Base-by-base conservation (phyloP, 805 yeast species). In the Suhomyces sp. region DNA sequence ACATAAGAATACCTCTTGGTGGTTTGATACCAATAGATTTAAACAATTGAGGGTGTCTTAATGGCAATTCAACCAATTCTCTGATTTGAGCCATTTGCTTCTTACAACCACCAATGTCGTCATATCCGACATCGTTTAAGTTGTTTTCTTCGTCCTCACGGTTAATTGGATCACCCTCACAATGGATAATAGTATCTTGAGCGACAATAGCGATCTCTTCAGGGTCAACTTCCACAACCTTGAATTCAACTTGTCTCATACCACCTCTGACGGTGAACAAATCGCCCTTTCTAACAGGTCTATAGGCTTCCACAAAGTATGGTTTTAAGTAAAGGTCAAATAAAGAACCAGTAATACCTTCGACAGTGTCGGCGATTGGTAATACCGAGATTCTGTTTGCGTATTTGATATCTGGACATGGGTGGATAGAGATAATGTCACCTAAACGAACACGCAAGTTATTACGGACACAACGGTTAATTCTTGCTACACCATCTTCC, bases 71-170 rank as follows among this genome's bases (percentile, higher is more conserved):
- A 44, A 93, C 98, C 72, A 93, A 76, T 71, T 93, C 98, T 71
- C 98, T 83, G 58, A 93, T 91, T 70, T 93, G 98, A 28, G 98
- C 98, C 95, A 93, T 90, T 70, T 93, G 98, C 69, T 91, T 93
- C 70, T 96, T 85, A 70, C 96, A 88, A 35, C 98, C 98, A 65
- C 98, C 98, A 61, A 93, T 91, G 54, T 93, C 98, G 63, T 93
- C 98, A 63, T 93, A 93, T 52, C 98, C 98, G 42, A 93, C 98
- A 48, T 93, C 98, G 54, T 85, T 88, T 65, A 93, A 76, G 64
- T 85, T 91, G 65, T 88, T 88, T 70, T 93, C 98, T 66, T 91
- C 98, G 56, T 90, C 98, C 68, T 90, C 98, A 63, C 98, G 82
- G 69, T 86, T 87, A 66, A 93, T 91, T 57, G 98, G 97, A 54